Percentiles rank a stretch among this genome's conserved stretches.
Conservation (phyloP, 2,329 filamentous ascomycete genomes). For the Aspergillus melleus region DNA sequence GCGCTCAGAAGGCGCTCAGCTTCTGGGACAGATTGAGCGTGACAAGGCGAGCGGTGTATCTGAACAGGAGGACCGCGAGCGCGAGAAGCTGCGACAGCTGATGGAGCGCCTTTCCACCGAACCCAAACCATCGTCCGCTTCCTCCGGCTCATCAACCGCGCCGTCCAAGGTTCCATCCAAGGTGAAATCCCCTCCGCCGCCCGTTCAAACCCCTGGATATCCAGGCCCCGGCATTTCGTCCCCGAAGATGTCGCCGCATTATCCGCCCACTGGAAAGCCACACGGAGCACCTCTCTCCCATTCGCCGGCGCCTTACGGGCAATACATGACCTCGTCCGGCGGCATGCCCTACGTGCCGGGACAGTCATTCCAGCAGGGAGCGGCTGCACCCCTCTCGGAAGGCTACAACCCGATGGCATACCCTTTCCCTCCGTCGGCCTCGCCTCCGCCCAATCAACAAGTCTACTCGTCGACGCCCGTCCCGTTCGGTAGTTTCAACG, state of each 20-base stretch:
- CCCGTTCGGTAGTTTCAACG: conserved; percentile 36
- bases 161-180: conserved; percentile 42
- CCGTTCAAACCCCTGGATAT: conserved; percentile 34
- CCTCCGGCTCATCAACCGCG: conserved; percentile 44
- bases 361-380: conserved; percentile 43
- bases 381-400: conserved; percentile 42
- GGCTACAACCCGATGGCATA: conserved; percentile 55
- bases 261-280: conserved; percentile 28
- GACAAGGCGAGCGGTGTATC: conserved; percentile 63
- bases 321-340: conserved; percentile 30
- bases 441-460: conserved; percentile 44
- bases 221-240: conserved; percentile 40
- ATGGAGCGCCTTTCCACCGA: conserved; percentile 97
- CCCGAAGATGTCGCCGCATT: conserved; percentile 39
- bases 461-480: conserved; percentile 37
- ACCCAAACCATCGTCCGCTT: conserved; percentile 33
- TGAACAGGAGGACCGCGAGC: conserved; percentile 74
- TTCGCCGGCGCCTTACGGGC: conserved; percentile 38
- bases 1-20: conserved; percentile 82
- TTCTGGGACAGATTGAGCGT: conserved; percentile 84
- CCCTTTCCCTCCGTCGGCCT: conserved; percentile 43
- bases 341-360: conserved; percentile 30
- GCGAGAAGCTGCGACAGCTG: conserved; percentile 78
- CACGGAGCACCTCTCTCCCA: conserved; percentile 34
- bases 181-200: conserved; percentile 41